Evolutionary conservation across 805 yeast genomes (phyloP).

Genomic region (Ogataea nakhonphanomensis): DNA sequence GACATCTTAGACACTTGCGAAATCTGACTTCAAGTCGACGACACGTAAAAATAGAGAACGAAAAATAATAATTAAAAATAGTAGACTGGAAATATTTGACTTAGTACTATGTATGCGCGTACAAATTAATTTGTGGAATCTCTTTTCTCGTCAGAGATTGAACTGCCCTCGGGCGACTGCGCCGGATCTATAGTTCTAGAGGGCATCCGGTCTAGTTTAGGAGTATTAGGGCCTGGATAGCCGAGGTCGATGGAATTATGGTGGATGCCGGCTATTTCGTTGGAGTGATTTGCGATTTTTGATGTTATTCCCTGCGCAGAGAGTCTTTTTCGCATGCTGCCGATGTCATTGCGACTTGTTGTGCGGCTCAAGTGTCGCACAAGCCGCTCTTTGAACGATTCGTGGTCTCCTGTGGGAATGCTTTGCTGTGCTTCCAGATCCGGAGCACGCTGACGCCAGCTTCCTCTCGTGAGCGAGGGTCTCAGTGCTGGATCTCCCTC

Average conservation of each 20-base stretch:
- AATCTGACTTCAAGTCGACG: constrained; percentile 5
- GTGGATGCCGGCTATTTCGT: constrained; percentile 45
- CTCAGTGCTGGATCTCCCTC: constrained; percentile 8
- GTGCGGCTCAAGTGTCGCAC: constrained; percentile 31
- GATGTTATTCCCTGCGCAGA: constrained; percentile 38
- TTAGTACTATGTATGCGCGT: background rate
- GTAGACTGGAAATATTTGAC: background rate
- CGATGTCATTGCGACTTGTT: constrained; percentile 29
- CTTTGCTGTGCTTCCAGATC: constrained; percentile 24
- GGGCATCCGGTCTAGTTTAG: background rate
- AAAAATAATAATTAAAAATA: constrained; percentile 1
- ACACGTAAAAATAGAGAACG: constrained; percentile 9
- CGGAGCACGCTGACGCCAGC: constrained; percentile 12
- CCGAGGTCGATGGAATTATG: constrained; percentile 19
- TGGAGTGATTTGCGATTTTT: constrained; percentile 41
- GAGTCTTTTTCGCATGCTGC: constrained; percentile 33
- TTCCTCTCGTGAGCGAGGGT: constrained; percentile 24
- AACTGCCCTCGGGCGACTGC: constrained; percentile 1
- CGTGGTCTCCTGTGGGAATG: background rate
- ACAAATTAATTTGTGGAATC: background rate
- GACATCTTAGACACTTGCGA: constrained; percentile 6
- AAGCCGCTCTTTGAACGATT: constrained; percentile 13
- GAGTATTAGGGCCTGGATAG: background rate
- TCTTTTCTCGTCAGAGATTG: constrained; percentile 3
- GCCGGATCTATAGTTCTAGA: background rate